These are phyloP conservation scores for Lachnum nothofagi DNA, from an alignment of 2,329 filamentous ascomycete genomes.

Conservation along the genomic window DNA sequence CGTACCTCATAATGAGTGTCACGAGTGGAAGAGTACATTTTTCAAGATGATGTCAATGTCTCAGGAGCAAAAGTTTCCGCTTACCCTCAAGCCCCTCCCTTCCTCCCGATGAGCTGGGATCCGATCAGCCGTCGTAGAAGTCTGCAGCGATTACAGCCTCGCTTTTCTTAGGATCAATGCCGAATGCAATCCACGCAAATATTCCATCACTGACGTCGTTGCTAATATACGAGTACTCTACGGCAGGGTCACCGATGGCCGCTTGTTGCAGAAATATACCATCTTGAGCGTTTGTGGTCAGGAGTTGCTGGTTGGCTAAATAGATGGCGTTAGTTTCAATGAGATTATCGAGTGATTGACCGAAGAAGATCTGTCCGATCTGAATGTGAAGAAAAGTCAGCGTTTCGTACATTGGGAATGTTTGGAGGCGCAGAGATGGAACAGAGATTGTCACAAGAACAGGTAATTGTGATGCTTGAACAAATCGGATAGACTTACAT, in stretches of 20 bases:
- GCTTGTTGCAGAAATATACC: conserved; percentile 42
- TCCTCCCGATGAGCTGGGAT: too few species aligned
- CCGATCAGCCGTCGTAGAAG: background rate
- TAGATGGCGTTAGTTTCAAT: conserved; percentile 48
- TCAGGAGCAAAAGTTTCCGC: too few species aligned
- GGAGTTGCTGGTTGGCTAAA: conserved; percentile 39
- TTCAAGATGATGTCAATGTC: too few species aligned
- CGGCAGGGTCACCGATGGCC: conserved; percentile 44
- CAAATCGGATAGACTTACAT: conserved; percentile 40
- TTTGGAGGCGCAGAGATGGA: background rate
- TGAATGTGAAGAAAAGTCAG: background rate
- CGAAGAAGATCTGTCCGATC: conserved; percentile 59
- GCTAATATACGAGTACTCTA: conserved; percentile 54
- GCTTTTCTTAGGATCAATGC: conserved; percentile 31
- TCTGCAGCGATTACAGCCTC: background rate
- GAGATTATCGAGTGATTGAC: conserved; percentile 49
- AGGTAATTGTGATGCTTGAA: background rate
- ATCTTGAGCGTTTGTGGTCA: conserved; percentile 47
- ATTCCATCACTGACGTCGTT: conserved; percentile 46
- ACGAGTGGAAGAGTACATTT: too few species aligned
- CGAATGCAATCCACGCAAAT: conserved; percentile 51
- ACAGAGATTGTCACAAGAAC: background rate
- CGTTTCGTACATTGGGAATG: background rate
- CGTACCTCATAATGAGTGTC: too few species aligned
- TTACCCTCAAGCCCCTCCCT: too few species aligned